Evolutionary conservation across 371 early-diverging fungal genomes (phyloP).

Genomic region (Chytridium lagenaria): DNA sequence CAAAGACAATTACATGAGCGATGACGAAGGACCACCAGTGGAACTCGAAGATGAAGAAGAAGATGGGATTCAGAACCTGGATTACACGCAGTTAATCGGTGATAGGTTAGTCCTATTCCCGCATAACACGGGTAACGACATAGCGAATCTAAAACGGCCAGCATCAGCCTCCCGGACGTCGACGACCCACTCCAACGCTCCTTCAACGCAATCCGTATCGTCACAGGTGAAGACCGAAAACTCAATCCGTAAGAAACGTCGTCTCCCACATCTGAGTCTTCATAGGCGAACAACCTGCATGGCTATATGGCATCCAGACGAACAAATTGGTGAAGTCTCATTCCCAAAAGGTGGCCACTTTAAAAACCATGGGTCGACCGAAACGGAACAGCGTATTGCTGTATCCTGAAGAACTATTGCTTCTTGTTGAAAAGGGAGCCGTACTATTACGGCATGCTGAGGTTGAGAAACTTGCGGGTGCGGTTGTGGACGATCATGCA

Average conservation of each 20-base stretch:
- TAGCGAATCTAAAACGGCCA: too few species aligned
- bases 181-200: neutral
- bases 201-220: neutral
- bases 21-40: neutral
- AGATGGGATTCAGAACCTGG: neutral
- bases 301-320: neutral
- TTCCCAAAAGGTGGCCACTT: too few species aligned
- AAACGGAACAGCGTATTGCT: neutral
- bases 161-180: neutral
- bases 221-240: slow-evolving; percentile 3
- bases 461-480: neutral
- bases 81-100: neutral
- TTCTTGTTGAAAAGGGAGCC: neutral
- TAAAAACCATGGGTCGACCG: neutral
- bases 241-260: neutral
- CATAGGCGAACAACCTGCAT: neutral
- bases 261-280: neutral
- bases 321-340: neutral
- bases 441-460: neutral
- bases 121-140: too few species aligned
- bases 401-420: neutral
- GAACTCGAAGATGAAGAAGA: neutral
- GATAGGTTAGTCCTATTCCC: neutral
- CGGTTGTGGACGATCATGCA: neutral
- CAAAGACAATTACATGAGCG: neutral